Evolutionary conservation across 129 eudicot species (phyloP).

Genomic region (Helianthus annuus): DNA sequence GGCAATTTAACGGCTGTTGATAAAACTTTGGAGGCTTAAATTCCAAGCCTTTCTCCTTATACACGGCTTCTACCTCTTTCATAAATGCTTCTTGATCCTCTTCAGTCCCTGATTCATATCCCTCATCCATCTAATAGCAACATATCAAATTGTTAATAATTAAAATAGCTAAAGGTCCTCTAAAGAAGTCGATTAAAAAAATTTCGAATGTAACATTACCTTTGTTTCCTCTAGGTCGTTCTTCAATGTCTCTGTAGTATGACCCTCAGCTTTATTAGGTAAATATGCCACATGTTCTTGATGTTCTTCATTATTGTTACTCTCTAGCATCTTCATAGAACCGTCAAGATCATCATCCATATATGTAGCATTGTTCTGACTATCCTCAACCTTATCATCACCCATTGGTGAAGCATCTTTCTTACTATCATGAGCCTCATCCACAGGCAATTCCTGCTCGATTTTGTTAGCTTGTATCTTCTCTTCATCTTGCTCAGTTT

Average conservation of each 20-base stretch:
- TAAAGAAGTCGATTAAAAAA: constrained; percentile 8
- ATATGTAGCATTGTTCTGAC: not conserved
- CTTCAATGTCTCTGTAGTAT: constrained; percentile 33
- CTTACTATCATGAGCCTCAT: constrained; percentile 29
- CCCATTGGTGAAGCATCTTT: constrained; percentile 8
- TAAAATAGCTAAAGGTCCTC: constrained; percentile 11
- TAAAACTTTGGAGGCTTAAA: constrained; percentile 92
- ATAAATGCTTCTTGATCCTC: constrained; percentile 88
- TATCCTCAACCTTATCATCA: constrained; percentile 16
- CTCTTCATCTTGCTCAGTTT: constrained; percentile 25
- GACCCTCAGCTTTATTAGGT: constrained; percentile 32
- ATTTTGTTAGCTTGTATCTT: constrained; percentile 17
- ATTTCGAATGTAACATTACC: constrained; percentile 28
- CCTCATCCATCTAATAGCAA: constrained; percentile 59
- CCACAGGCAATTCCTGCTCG: constrained; percentile 25
- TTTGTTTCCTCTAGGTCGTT: constrained; percentile 34
- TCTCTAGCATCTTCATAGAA: constrained; percentile 29
- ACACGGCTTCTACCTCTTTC: constrained; percentile 68
- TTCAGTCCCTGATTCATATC: constrained; percentile 79
- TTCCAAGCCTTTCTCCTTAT: constrained; percentile 54
- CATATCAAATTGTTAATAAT: not conserved
- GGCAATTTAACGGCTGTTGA: constrained; percentile 77
- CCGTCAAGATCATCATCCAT: constrained; percentile 13
- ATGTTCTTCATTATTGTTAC: constrained; percentile 30
- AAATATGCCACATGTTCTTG: constrained; percentile 40